These are phyloP conservation scores for Termitomyces sp. DNA, from an alignment of 768 basidiomycete genomes.

Conservation along the genomic window DNA sequence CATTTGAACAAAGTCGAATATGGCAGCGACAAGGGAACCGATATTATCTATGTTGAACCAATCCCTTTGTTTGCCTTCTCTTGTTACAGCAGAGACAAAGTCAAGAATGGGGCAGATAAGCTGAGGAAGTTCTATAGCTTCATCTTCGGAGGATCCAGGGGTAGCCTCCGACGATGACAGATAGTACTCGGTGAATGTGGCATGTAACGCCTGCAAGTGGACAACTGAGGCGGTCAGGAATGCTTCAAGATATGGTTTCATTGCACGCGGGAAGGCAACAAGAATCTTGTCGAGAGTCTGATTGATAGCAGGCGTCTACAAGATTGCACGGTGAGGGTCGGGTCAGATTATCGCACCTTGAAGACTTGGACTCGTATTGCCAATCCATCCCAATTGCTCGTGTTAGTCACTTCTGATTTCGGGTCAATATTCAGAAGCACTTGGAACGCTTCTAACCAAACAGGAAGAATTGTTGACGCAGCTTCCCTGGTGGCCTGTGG, in stretches of 20 bases:
- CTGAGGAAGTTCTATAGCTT: constrained; percentile 67
- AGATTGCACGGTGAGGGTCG: neutral
- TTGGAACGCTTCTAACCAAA: constrained; percentile 91
- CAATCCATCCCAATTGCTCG: constrained; percentile 75
- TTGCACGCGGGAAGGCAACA: constrained; percentile 72
- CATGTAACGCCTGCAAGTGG: constrained; percentile 54
- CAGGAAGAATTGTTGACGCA: constrained; percentile 70
- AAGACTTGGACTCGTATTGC: constrained; percentile 79
- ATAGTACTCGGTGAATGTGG: constrained; percentile 59
- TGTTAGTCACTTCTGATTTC: constrained; percentile 49
- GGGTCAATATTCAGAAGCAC: constrained; percentile 66
- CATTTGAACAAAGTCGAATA: constrained; percentile 79
- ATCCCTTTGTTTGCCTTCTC: constrained; percentile 57
- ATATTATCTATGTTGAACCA: constrained; percentile 58
- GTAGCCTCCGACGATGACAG: constrained; percentile 46
- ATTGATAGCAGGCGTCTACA: neutral
- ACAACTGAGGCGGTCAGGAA: constrained; percentile 53
- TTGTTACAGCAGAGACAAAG: constrained; percentile 61
- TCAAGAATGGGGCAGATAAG: constrained; percentile 78
- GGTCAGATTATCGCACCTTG: constrained; percentile 43
- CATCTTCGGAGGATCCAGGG: constrained; percentile 71
- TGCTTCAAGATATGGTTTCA: constrained; percentile 57
- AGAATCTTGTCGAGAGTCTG: constrained; percentile 79
- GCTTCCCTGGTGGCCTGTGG: constrained; percentile 85
- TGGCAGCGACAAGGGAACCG: constrained; percentile 39